Evolutionary conservation across 495 filamentous ascomycete genomes (phyloP).

Genomic region (Aspergillus bertholletiae): DNA sequence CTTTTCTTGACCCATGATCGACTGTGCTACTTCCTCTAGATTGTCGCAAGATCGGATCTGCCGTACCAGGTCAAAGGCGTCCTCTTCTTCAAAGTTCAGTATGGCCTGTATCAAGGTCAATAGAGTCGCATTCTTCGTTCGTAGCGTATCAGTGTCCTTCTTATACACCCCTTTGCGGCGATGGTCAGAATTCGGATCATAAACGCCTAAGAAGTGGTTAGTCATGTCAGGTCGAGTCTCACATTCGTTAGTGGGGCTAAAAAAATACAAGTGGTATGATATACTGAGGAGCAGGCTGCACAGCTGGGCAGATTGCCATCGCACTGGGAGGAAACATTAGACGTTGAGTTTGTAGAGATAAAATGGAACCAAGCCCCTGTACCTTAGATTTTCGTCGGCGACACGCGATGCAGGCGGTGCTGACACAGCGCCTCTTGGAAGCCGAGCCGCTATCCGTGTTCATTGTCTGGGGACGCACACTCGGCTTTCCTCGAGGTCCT

Average conservation of each 20-base stretch:
- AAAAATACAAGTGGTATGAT: constrained; percentile 65
- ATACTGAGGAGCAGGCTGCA: constrained; percentile 91
- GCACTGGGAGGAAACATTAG: constrained; percentile 51
- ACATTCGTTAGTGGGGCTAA: neutral
- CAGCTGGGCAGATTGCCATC: constrained; percentile 91
- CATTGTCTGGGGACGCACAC: constrained; percentile 22
- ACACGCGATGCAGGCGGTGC: constrained; percentile 90
- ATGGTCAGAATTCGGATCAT: constrained; percentile 94
- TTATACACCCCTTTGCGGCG: constrained; percentile 95
- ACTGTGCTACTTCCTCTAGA: constrained; percentile 84
- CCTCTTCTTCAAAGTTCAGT: constrained; percentile 78
- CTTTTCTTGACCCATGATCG: constrained; percentile 59
- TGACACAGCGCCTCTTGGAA: constrained; percentile 83
- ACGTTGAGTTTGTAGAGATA: neutral
- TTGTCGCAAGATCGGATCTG: constrained; percentile 91
- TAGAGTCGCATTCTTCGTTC: constrained; percentile 82
- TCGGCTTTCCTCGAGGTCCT: constrained; percentile 10
- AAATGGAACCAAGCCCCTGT: constrained; percentile 4
- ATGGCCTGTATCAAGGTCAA: constrained; percentile 92
- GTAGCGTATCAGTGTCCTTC: constrained; percentile 86
- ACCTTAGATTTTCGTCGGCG: constrained; percentile 86
- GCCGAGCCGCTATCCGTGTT: constrained; percentile 31
- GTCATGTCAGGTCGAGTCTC: neutral
- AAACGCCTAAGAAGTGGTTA: constrained; percentile 54
- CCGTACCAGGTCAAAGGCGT: constrained; percentile 74